Conservation (phyloP, 73 alveolate species). For the Uronychia setigera region DNA sequence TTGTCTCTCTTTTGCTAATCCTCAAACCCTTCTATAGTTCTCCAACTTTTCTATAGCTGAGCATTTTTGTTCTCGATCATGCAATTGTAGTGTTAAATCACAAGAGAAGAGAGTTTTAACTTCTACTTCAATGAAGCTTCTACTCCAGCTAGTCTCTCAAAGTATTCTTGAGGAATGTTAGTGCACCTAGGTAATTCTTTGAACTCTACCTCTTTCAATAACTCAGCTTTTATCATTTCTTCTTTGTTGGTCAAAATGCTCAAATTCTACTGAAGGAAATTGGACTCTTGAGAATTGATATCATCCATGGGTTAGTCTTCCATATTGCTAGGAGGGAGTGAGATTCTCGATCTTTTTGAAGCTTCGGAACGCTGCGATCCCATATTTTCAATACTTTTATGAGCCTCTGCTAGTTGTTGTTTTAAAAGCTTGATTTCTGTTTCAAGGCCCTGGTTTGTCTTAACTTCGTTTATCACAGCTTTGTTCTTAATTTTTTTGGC, state of each 20-base stretch:
- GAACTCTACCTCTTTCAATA: neutral
- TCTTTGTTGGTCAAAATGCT: neutral
- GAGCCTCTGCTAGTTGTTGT: constrained; percentile 33
- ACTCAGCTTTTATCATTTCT: constrained; percentile 5
- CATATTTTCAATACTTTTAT: neutral
- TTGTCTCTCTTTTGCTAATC: constrained; percentile 21
- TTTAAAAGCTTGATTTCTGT: constrained; percentile 61
- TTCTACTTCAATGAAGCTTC: constrained; percentile 8
- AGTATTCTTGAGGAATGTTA: neutral
- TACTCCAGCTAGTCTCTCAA: neutral
- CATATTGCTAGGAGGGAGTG: neutral
- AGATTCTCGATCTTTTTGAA: no score
- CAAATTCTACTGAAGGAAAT: neutral
- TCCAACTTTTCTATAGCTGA: neutral
- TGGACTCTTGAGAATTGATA: neutral
- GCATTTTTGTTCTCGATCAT: constrained; percentile 5
- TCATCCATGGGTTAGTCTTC: neutral
- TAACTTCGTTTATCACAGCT: constrained; percentile 74
- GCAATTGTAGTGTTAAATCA: neutral
- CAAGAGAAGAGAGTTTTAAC: neutral
- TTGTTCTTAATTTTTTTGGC: constrained; percentile 79
- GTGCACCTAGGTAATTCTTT: neutral
- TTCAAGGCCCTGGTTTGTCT: constrained; percentile 36
- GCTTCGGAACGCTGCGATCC: neutral
- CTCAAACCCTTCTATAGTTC: constrained; percentile 15